These are phyloP conservation scores for Fusarium oligoseptatum DNA, from an alignment of 2,329 filamentous ascomycete genomes.

Conservation along the genomic window DNA sequence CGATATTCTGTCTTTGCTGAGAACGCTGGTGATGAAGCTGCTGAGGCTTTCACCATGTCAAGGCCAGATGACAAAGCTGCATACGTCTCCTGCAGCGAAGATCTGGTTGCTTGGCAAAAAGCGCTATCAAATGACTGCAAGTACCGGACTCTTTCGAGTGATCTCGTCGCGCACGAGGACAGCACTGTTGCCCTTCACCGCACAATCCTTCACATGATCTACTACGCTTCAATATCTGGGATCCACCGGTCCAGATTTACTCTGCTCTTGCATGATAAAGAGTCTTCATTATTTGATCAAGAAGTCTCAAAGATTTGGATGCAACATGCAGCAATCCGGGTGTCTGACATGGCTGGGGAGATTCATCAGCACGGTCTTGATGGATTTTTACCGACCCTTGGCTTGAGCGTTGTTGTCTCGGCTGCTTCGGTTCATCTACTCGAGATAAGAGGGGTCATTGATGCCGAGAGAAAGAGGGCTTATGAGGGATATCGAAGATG, in stretches of 20 bases:
- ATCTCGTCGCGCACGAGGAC: conserved; percentile 4
- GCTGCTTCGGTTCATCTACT: conserved; percentile 93
- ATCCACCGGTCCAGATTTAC: conserved; percentile 90
- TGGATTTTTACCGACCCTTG: conserved; percentile 84
- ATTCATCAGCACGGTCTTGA: conserved; percentile 79
- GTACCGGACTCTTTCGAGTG: conserved; percentile 67
- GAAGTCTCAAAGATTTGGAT: conserved; percentile 86
- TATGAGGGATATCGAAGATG: conserved; percentile 12
- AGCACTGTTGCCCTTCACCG: conserved; percentile 76
- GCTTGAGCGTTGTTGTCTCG: conserved; percentile 87
- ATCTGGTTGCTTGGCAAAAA: conserved; percentile 78
- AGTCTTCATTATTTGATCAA: conserved; percentile 74
- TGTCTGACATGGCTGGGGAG: conserved; percentile 83
- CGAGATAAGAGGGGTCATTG: conserved; percentile 9
- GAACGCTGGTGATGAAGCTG: conserved; percentile 80
- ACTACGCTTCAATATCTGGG: conserved; percentile 88
- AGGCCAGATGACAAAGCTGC: conserved; percentile 5
- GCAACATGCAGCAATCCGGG: conserved; percentile 84
- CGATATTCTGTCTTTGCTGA: conserved; percentile 88
- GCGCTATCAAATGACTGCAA: conserved; percentile 77
- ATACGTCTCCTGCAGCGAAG: conserved; percentile 71
- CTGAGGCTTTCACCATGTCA: conserved; percentile 50
- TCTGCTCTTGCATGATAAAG: conserved; percentile 65
- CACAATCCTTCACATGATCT: conserved; percentile 91
- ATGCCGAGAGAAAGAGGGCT: conserved; percentile 3